phyloP scores from a whole-genome alignment of 352 stramenopile genomes.

The Globisporangium nagaii region DNA sequence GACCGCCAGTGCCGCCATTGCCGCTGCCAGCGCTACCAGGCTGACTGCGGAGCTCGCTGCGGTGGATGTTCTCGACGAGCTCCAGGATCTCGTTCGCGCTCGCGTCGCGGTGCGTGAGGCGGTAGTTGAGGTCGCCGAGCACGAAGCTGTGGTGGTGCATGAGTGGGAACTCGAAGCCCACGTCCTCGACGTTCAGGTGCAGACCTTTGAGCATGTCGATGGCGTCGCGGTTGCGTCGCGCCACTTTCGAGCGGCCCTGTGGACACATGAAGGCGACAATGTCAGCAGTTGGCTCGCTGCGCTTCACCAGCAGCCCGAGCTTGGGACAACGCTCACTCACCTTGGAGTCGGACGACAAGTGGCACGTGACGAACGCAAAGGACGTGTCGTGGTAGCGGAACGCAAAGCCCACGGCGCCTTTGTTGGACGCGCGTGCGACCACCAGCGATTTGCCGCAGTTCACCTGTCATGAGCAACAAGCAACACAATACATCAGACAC shows the following conservation, averaged over 20 bases:
- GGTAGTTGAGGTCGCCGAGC: slow-evolving; percentile 89
- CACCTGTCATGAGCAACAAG: not conserved
- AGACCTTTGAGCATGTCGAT: slow-evolving; percentile 71
- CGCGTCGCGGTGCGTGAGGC: slow-evolving; percentile 53
- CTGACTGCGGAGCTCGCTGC: slow-evolving; percentile 22
- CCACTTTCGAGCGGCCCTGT: slow-evolving; percentile 68
- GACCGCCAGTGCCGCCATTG: not conserved
- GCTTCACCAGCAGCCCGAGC: not conserved
- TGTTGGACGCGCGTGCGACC: slow-evolving; percentile 81
- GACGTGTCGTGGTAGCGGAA: slow-evolving; percentile 86
- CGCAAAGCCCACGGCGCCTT: slow-evolving; percentile 84
- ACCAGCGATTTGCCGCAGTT: slow-evolving; percentile 76
- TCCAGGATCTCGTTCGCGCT: slow-evolving; percentile 54
- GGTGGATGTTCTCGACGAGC: slow-evolving; percentile 42
- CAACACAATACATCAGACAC: not conserved
- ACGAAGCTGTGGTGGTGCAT: slow-evolving; percentile 88
- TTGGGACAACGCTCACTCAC: slow-evolving; percentile 3
- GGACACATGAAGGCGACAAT: not conserved
- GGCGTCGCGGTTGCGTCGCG: slow-evolving; percentile 68
- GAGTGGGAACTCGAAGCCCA: slow-evolving; percentile 81
- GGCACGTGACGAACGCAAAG: slow-evolving; percentile 83
- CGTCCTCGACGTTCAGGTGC: slow-evolving; percentile 73
- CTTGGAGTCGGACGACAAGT: slow-evolving; percentile 86
- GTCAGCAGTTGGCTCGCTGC: too few species aligned
- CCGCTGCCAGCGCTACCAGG: not conserved